These are phyloP conservation scores for Cyclocybe aegerita DNA, from an alignment of 768 basidiomycete genomes.

Conservation along the genomic window DNA sequence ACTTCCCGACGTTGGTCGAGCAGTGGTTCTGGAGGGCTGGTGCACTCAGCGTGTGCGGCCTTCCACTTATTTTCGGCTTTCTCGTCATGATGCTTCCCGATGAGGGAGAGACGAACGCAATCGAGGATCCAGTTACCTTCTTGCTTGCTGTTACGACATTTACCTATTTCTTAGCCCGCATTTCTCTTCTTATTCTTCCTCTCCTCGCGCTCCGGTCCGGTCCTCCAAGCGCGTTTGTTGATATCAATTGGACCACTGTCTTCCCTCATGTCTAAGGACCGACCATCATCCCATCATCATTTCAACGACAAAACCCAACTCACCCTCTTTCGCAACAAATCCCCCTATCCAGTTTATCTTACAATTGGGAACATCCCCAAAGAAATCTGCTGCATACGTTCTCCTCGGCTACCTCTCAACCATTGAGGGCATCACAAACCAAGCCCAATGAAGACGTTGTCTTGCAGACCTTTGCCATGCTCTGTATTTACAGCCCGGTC, in stretches of 20 bases:
- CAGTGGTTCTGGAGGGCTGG: background rate
- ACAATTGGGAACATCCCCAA: too few species aligned
- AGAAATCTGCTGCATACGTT: too few species aligned
- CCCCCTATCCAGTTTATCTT: too few species aligned
- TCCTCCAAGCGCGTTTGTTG: background rate
- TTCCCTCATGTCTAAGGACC: background rate
- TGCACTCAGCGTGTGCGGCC: too few species aligned
- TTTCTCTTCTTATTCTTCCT: background rate
- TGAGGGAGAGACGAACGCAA: background rate
- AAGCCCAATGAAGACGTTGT: too few species aligned
- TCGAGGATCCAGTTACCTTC: background rate
- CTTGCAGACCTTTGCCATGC: too few species aligned
- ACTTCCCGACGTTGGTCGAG: conserved; percentile 11
- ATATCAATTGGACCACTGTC: background rate
- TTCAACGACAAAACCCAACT: too few species aligned
- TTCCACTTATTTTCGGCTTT: background rate
- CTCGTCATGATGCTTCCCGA: background rate
- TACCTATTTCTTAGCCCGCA: background rate
- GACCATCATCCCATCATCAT: too few species aligned
- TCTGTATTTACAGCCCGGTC: too few species aligned
- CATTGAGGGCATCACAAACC: too few species aligned
- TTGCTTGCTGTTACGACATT: background rate
- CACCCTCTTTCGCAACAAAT: too few species aligned
- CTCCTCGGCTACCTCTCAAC: too few species aligned
- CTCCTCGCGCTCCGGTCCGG: background rate